phyloP scores from a whole-genome alignment of 2,329 filamentous ascomycete species.

The Sphaerulina populicola region DNA sequence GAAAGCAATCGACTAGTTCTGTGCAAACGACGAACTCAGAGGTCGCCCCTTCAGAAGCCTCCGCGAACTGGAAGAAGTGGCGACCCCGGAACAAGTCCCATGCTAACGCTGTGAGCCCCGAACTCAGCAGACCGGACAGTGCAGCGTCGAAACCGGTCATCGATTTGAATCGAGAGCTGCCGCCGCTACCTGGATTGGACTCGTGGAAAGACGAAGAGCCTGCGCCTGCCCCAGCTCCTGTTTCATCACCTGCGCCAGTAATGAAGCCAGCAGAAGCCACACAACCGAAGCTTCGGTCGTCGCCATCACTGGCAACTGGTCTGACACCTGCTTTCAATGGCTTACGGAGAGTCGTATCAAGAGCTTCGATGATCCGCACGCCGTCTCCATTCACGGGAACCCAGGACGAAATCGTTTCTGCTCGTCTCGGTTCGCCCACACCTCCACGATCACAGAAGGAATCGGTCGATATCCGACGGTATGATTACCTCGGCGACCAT shows the following conservation, averaged over 20 bases:
- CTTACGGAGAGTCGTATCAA: conserved; percentile 11
- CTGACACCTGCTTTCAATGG: conserved; percentile 10
- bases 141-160: conserved; percentile 22
- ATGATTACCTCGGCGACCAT: conserved; percentile 1
- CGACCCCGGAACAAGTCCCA: conserved; percentile 12
- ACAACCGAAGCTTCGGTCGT: not conserved
- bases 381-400: not conserved
- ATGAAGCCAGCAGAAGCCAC: not conserved
- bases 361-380: conserved; percentile 3
- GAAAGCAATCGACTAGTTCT: conserved; percentile 23
- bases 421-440: conserved; percentile 21
- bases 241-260: not conserved
- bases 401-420: conserved; percentile 14
- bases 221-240: not conserved
- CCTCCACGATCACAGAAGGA: conserved; percentile 17
- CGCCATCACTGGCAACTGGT: conserved; percentile 1
- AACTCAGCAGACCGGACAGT: conserved; percentile 8
- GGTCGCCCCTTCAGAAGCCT: conserved; percentile 15
- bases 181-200: conserved; percentile 42
- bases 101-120: conserved; percentile 9
- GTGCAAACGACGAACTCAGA: conserved; percentile 20
- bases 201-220: conserved; percentile 29
- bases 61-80: conserved; percentile 13
- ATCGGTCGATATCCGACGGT: conserved; percentile 10
- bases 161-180: conserved; percentile 43